These are phyloP conservation scores for Marasmius fiardii DNA, from an alignment of 1,284 basidiomycete species.

Conservation along the genomic window DNA sequence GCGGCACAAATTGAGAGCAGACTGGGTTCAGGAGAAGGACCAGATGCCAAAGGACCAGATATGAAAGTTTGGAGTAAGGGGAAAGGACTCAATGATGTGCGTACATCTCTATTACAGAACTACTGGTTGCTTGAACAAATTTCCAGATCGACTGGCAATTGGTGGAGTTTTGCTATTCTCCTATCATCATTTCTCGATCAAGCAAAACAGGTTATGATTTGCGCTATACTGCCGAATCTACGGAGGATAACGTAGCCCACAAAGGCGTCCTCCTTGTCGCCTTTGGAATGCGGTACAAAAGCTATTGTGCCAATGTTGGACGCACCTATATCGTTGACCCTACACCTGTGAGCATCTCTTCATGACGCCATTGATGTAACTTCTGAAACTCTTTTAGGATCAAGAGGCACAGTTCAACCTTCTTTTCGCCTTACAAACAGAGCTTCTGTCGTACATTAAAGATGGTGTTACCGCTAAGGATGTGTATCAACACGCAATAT, in stretches of 20 bases:
- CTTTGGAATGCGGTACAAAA: conserved; percentile 90
- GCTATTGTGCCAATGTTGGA: conserved; percentile 90
- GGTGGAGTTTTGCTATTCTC: conserved; percentile 92
- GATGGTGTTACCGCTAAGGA: conserved; percentile 80
- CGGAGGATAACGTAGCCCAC: conserved; percentile 80
- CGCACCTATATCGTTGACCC: conserved; percentile 96
- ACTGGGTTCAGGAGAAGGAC: conserved; percentile 81
- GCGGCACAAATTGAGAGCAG: conserved; percentile 83
- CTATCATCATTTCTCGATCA: conserved; percentile 93
- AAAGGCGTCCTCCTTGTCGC: conserved; percentile 89
- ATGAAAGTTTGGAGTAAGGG: conserved; percentile 89
- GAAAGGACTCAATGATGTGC: conserved; percentile 67
- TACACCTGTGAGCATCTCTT: conserved; percentile 56
- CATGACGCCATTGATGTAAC: background rate
- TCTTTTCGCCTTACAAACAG: conserved; percentile 76
- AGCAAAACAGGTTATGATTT: conserved; percentile 84
- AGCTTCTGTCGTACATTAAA: conserved; percentile 75
- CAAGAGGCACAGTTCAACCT: conserved; percentile 88
- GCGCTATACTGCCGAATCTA: conserved; percentile 83
- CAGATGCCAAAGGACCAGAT: conserved; percentile 73
- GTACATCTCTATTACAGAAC: conserved; percentile 23
- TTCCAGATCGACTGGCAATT: conserved; percentile 80
- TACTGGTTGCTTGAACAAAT: background rate
- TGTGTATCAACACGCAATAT: conserved; percentile 76
- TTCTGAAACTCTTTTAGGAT: conserved; percentile 45